Evolutionary conservation across 768 basidiomycete species (phyloP).

Genomic region (Lactarius evosmus): DNA sequence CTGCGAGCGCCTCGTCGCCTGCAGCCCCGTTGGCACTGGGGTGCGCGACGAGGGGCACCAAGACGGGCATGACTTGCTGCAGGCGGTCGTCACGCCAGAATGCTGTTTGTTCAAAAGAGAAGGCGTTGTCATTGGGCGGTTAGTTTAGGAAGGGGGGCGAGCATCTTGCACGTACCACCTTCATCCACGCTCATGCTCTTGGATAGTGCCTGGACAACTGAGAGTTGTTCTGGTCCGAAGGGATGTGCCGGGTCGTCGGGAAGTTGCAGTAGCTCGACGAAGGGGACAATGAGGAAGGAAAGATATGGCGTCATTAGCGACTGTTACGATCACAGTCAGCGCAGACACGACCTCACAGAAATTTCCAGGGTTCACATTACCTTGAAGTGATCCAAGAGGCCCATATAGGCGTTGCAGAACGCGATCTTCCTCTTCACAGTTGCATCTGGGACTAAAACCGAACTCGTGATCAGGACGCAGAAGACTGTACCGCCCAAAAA

Average conservation of each 20-base stretch:
- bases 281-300: conserved; percentile 66
- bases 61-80: conserved; percentile 48
- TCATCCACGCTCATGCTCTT: conserved; percentile 78
- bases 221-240: conserved; percentile 46
- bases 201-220: conserved; percentile 56
- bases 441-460: conserved; percentile 29
- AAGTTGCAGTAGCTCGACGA: conserved; percentile 56
- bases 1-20: conserved; percentile 38
- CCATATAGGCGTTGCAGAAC: conserved; percentile 70
- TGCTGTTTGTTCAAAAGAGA: conserved; percentile 40
- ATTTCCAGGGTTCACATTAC: conserved; percentile 39
- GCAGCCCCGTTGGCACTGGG: background rate
- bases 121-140: background rate
- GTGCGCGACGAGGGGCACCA: conserved; percentile 17
- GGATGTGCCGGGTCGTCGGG: conserved; percentile 38
- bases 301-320: conserved; percentile 90
- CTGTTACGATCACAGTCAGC: conserved; percentile 37
- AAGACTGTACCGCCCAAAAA: background rate
- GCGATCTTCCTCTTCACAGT: conserved; percentile 53
- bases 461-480: conserved; percentile 3
- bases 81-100: conserved; percentile 90
- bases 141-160: no score
- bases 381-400: conserved; percentile 86
- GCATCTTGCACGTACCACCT: conserved; percentile 62
- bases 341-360: no score